Conservation (phyloP, 1,284 basidiomycete genomes). For the Malassezia cuniculi region DNA sequence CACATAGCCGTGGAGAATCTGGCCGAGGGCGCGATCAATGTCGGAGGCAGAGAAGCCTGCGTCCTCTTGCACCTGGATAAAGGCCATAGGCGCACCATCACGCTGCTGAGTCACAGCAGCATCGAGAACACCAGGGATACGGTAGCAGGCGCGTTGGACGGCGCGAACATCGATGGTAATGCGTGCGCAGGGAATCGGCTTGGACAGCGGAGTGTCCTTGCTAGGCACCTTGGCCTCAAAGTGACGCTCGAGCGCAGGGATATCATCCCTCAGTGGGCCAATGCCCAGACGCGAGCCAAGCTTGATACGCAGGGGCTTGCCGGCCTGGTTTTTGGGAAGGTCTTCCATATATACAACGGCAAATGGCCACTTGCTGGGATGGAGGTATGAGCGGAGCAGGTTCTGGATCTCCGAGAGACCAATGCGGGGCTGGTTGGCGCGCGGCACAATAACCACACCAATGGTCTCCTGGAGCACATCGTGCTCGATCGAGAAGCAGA, state of each 20-base stretch:
- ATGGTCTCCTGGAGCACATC: slow-evolving; percentile 45
- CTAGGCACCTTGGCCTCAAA: slow-evolving; percentile 42
- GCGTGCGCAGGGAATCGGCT: slow-evolving; percentile 42
- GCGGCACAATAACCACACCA: slow-evolving; percentile 43
- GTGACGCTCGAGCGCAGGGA: slow-evolving; percentile 41
- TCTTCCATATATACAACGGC: slow-evolving; percentile 45
- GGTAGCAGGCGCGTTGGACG: slow-evolving; percentile 44
- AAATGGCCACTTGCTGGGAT: slow-evolving; percentile 45
- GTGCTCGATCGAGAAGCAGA: slow-evolving; percentile 44
- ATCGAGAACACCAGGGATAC: slow-evolving; percentile 43
- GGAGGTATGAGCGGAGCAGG: slow-evolving; percentile 39
- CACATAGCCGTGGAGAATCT: slow-evolving; percentile 43
- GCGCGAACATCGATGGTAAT: slow-evolving; percentile 42
- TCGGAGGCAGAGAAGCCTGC: slow-evolving; percentile 43
- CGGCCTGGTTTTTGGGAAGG: slow-evolving; percentile 44
- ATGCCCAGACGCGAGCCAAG: slow-evolving; percentile 41
- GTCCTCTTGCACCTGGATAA: slow-evolving; percentile 44
- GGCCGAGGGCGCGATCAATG: slow-evolving; percentile 42
- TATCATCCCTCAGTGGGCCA: slow-evolving; percentile 41
- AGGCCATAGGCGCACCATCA: slow-evolving; percentile 42
- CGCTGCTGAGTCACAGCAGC: slow-evolving; percentile 42
- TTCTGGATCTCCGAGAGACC: slow-evolving; percentile 44
- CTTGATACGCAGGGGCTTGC: slow-evolving; percentile 45
- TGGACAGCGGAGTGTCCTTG: slow-evolving; percentile 40
- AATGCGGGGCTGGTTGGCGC: slow-evolving; percentile 42